Evolutionary conservation across 1,284 basidiomycete genomes (phyloP), one percentile per base, ranked within the genome.

Genomic region (Vanrija sp.): DNA sequence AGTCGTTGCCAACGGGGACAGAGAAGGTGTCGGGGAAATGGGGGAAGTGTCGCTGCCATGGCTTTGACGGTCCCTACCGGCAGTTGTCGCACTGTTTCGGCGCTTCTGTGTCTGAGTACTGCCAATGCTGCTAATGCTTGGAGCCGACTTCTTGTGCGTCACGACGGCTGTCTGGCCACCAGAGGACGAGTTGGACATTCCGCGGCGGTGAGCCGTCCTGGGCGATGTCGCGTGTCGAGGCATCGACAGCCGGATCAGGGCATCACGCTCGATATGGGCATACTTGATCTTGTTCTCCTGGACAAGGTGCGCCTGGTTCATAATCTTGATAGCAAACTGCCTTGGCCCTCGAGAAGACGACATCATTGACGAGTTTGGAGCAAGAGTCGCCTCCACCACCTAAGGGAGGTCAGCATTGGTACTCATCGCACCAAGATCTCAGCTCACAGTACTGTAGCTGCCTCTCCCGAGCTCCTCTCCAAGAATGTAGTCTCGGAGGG

Each of bases 201-300:
- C 70, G 23, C 66, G 49, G 39, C 62, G 59, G 55, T 70, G 69
- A 34, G 67, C 58, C 3, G 29, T 45, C 65, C 71, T 34, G 46
- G 54, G 65, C 28, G 65, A 67, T 16, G 73, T 72, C 39, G 78
- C 76, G 5, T 73, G 70, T 1, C 34, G 34, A 14, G 34, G 34
- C 34, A 34, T 34, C 34, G 77, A 74, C 1, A 81, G 71, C 1
- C 75, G 63, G 46, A 80, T 77, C 25, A 81, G 66, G 12, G 80
- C 79, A 54, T 80, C 79, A 6, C 79, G 72, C 65, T 81, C 80
- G 49, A 80, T 78, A 52, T 78, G 72, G n/a, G 80, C 80, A 57
- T 81, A 81, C 55, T 80, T 80, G 3, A 74, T 76, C 65, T 81
- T 81, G 60, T 79, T 79, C 67, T 81, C 79, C 48, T 77, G 74